Conservation (phyloP, 2,329 filamentous ascomycete genomes). For the Trichoderma lentiforme region DNA sequence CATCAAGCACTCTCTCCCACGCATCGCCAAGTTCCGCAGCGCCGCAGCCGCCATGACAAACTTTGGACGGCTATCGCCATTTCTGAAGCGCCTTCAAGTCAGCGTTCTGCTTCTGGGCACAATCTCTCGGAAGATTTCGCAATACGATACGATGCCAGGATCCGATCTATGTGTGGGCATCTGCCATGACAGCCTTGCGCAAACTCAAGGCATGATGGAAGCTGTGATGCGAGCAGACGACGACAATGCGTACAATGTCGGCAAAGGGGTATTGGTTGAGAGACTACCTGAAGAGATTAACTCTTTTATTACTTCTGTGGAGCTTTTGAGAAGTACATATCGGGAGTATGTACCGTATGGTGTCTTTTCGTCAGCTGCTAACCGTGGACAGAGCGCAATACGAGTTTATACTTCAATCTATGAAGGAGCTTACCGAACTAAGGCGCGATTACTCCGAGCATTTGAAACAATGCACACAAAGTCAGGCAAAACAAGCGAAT, state of each 20-base stretch:
- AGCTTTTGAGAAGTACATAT: conserved; percentile 14
- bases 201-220: conserved; percentile 14
- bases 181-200: conserved; percentile 5
- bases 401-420: conserved; percentile 2
- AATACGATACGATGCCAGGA: background rate
- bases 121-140: background rate
- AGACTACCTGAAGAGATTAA: conserved; percentile 8
- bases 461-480: background rate
- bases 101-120: background rate
- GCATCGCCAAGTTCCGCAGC: background rate
- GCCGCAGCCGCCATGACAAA: background rate
- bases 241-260: background rate
- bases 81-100: conserved; percentile 11
- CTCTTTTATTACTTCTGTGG: conserved; percentile 10
- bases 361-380: background rate
- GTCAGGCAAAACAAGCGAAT: background rate
- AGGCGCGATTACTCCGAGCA: background rate
- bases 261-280: background rate
- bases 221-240: background rate
- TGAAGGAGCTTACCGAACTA: background rate
- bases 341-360: background rate
- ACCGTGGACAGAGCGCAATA: background rate
- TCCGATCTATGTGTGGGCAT: conserved; percentile 1
- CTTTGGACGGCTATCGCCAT: background rate
- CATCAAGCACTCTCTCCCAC: conserved; percentile 5